Evolutionary conservation across 805 yeast genomes (phyloP), one percentile per base, ranked within the genome.

Genomic region (Suhomyces vadensis): DNA sequence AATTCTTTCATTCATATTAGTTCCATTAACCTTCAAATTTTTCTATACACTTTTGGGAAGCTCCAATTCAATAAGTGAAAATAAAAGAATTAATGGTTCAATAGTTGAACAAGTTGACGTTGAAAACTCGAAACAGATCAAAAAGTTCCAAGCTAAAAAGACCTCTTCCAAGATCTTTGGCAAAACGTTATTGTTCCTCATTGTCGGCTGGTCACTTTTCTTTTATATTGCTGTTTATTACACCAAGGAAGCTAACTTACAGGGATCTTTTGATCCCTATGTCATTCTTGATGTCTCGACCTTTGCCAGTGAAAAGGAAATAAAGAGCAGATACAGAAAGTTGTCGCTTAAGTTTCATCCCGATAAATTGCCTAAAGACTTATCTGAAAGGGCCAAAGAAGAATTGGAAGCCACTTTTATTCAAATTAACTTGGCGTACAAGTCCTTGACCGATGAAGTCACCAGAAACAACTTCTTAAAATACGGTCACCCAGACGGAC

Each of bases 401-500:
- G 77, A 69, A 20, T 71, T 86, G 64, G 97, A 92, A 65, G 81
- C 83, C 43, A 78, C 78, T 33, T 94, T 80, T 64, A 92, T 91
- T 29, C 75, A 80, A 53, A 86, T 94, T 56, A 84, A 87, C 47
- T 87, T 87, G 65, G 99, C 99, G 20, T 90, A 95, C 69, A 87
- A 90, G 65, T 88, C 99, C 0, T 77, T 94, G 51, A 95, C 99
- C 10, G 98, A 94, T 65, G 97, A 88, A 54, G 77, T 74, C 8
- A 82, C 87, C 3, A 85, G 81, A 56, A 87, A 87, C 54, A 94
- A 94, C 62, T 90, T 79, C 63, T 71, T 84, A 56, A 83, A 80
- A 55, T 94, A 85, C 58, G 99, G 99, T 39, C 96, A 95, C 62
- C 99, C 99, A 4, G 99, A 94, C 69, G 99, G 99, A 35, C 96